A percentile compares a stretch with the other conserved stretches of the same genome.
These are phyloP conservation scores for Mycothermus thermophilus DNA, from an alignment of 495 filamentous ascomycete species.

Conservation along the genomic window DNA sequence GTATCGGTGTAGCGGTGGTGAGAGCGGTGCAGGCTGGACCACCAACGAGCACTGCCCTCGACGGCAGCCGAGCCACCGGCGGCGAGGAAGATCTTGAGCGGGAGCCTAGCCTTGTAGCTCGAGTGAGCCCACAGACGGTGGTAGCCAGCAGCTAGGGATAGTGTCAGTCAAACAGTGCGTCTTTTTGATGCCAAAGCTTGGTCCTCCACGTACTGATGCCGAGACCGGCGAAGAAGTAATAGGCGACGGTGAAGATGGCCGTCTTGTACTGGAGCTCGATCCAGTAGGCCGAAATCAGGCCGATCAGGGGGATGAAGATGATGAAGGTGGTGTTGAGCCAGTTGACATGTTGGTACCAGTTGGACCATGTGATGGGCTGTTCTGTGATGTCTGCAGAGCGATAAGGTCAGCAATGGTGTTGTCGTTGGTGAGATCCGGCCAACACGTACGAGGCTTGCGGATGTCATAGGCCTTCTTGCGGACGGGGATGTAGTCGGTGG, in stretches of 20 bases:
- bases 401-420: conserved; percentile 4
- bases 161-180: conserved; percentile 7
- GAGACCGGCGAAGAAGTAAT: conserved; percentile 86
- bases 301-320: conserved; percentile 65
- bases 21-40: conserved; percentile 89
- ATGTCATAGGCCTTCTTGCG: conserved; percentile 32
- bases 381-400: conserved; percentile 42
- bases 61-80: conserved; percentile 88
- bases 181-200: not conserved
- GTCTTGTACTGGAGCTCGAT: conserved; percentile 66
- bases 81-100: conserved; percentile 85
- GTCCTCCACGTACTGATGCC: conserved; percentile 56
- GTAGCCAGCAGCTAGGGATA: conserved; percentile 43
- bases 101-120: conserved; percentile 79
- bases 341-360: conserved; percentile 91
- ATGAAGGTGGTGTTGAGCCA: conserved; percentile 88
- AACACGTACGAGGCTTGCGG: conserved; percentile 28
- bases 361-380: conserved; percentile 59
- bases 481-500: conserved; percentile 34
- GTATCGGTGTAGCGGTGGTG: conserved; percentile 99
- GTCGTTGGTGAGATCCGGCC: not conserved
- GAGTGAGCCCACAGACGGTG: conserved; percentile 92
- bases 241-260: conserved; percentile 62
- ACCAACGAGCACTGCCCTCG: conserved; percentile 94
- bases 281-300: conserved; percentile 67